Evolutionary conservation across 257 asterid species (phyloP).

Genomic region (Anisodus acutangulus): DNA sequence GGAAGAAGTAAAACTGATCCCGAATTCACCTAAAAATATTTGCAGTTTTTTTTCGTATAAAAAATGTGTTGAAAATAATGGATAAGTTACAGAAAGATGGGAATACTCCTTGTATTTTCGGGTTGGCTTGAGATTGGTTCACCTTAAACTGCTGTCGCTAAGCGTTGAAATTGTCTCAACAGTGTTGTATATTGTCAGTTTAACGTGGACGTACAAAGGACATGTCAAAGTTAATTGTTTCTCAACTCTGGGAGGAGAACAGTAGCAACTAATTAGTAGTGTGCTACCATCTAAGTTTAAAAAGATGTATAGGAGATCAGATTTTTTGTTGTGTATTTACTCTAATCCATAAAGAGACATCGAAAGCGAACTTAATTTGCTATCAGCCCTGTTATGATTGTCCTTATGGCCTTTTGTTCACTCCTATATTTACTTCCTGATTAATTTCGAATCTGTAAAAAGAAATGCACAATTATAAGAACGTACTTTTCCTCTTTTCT

Average conservation of each 20-base stretch:
- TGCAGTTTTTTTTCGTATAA: not conserved
- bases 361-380: not conserved
- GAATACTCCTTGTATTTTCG: not conserved
- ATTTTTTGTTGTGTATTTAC: not conserved
- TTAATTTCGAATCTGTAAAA: not conserved
- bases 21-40: not conserved
- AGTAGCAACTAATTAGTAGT: not conserved
- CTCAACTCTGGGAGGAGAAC: not conserved
- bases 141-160: not conserved
- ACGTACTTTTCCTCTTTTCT: no score
- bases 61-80: not conserved
- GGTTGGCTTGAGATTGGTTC: not conserved
- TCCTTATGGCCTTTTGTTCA: not conserved
- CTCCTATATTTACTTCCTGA: not conserved
- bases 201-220: not conserved
- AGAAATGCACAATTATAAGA: not conserved
- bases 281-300: not conserved
- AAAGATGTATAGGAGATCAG: not conserved
- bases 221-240: not conserved
- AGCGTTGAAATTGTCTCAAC: not conserved
- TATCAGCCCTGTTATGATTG: not conserved
- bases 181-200: not conserved
- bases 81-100: not conserved
- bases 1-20: not conserved
- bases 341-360: not conserved